These are phyloP conservation scores for Clohesyomyces aquaticus DNA, from an alignment of 495 filamentous ascomycete species.

Conservation along the genomic window DNA sequence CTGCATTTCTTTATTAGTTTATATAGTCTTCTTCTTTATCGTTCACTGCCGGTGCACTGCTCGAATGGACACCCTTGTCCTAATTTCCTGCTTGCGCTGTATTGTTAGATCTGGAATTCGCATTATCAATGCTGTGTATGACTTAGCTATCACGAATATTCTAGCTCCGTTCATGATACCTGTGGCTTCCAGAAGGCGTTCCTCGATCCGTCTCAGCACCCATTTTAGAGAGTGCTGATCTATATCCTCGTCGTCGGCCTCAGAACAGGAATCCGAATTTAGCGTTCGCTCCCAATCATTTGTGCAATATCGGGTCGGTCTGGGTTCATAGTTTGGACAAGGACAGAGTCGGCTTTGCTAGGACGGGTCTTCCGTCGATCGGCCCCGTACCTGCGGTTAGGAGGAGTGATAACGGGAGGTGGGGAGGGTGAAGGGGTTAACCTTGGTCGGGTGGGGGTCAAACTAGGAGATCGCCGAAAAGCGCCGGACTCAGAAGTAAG, in stretches of 20 bases:
- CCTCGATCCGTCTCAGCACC: not conserved
- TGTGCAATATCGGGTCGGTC: conserved; percentile 41
- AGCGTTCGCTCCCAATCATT: conserved; percentile 35
- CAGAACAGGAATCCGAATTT: conserved; percentile 36
- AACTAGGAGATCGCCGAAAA: conserved; percentile 34
- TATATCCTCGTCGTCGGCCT: conserved; percentile 37
- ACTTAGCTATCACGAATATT: not conserved
- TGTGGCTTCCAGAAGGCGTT: not conserved
- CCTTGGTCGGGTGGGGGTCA: conserved; percentile 31
- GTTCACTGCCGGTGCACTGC: not conserved
- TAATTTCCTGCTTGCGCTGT: not conserved
- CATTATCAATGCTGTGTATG: conserved; percentile 6
- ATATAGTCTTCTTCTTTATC: not conserved
- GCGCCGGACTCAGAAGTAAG: conserved; percentile 37
- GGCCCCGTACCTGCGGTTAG: conserved; percentile 16
- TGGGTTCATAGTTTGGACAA: conserved; percentile 38
- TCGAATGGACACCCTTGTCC: not conserved
- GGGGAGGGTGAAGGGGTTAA: conserved; percentile 39
- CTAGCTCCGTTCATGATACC: not conserved
- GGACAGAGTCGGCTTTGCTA: conserved; percentile 41
- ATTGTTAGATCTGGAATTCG: not conserved
- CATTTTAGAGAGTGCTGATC: conserved; percentile 7
- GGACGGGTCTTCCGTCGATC: conserved; percentile 38
- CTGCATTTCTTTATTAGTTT: not conserved
- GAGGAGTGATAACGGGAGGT: conserved; percentile 26